Evolutionary conservation across 495 filamentous ascomycete genomes (phyloP), one percentile per base, ranked within the genome.

Genomic region (Penicilliopsis zonata): DNA sequence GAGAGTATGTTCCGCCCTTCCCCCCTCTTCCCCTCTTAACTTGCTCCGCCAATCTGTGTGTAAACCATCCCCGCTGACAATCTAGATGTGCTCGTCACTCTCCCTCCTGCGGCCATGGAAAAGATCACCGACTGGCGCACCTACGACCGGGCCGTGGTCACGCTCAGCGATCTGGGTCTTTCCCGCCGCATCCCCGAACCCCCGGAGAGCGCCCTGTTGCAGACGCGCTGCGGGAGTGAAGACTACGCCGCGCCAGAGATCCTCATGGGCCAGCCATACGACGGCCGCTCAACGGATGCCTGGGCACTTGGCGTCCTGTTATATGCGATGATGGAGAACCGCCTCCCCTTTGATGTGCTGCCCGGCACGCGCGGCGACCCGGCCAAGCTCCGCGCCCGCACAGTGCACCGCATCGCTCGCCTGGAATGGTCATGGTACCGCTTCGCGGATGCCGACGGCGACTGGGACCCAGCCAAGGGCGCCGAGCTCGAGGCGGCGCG

Each of bases 241-340:
- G 90, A 98, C 61, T 98, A 98, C 47, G 92, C 90, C 3, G 86
- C 90, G 0, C 90, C 90, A 0, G 90, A 98, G 53, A 82, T 98
- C 27, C 78, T 98, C 14, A 83, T 98, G 67, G 86, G 86, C 13
- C 86, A 93, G 47, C 71, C 85, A 4, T 98, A 98, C 49, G 90
- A 98, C 51, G 90, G 92, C 20, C 86, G 92, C 13, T 67, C 74
- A 5, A 88, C 83, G 3, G 90, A 98, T 46, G 86, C 86, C 13
- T 98, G 90, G 90, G 87, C 88, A 1, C 69, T 95, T 4, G 90
- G 90, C 29, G 90, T 98, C 2, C 57, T 94, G 6, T 70, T 96
- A 1, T 98, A 95, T 49, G 85, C 92, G 6, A 74, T 96, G 13
- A 78, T 98, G 60, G 90, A 98, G 57, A 80, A 78, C 14, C 70